A percentile compares a stretch with the other conserved stretches of the same genome.
phyloP scores from a whole-genome alignment of 768 basidiomycete species.

The Tricholoma furcatifolium region DNA sequence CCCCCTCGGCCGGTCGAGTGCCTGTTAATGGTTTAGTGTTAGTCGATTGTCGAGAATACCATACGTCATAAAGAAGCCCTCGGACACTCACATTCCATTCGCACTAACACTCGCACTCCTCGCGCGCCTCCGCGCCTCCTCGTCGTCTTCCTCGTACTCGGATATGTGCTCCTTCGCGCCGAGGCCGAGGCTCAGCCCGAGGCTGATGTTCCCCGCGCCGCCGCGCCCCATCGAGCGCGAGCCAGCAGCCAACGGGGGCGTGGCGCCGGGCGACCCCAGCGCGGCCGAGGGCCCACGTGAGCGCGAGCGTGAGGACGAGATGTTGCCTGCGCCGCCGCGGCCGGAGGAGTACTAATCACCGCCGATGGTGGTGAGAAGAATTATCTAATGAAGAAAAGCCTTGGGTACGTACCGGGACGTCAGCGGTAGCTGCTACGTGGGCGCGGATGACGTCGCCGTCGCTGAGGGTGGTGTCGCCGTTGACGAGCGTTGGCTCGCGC shows the following conservation, averaged over 20 bases:
- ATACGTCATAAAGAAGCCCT: background rate
- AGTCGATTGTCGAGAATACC: background rate
- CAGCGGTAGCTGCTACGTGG: slow-evolving; percentile 29
- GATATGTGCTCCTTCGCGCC: background rate
- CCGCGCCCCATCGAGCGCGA: slow-evolving; percentile 19
- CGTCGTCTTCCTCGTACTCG: background rate
- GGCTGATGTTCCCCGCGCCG: slow-evolving; percentile 17
- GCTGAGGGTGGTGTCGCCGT: slow-evolving; percentile 28
- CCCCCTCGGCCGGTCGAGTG: slow-evolving; percentile 7
- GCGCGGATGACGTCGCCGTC: slow-evolving; percentile 35
- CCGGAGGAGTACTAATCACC: slow-evolving; percentile 51
- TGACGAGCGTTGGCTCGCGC: slow-evolving; percentile 35
- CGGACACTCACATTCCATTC: background rate
- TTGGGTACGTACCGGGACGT: slow-evolving; percentile 32
- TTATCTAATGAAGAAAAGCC: background rate
- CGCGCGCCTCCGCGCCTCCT: background rate
- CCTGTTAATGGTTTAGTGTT: background rate
- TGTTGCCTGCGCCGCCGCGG: slow-evolving; percentile 67
- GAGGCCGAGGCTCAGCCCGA: background rate
- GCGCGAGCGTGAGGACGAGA: slow-evolving; percentile 47
- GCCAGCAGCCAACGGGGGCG: background rate
- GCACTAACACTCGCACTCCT: background rate
- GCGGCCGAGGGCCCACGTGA: slow-evolving; percentile 27
- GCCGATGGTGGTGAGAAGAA: background rate
- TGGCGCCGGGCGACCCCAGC: background rate